A percentile compares a stretch with the other conserved stretches of the same genome.
phyloP scores from a whole-genome alignment of 441 rosid genomes.

The Aleurites moluccanus region DNA sequence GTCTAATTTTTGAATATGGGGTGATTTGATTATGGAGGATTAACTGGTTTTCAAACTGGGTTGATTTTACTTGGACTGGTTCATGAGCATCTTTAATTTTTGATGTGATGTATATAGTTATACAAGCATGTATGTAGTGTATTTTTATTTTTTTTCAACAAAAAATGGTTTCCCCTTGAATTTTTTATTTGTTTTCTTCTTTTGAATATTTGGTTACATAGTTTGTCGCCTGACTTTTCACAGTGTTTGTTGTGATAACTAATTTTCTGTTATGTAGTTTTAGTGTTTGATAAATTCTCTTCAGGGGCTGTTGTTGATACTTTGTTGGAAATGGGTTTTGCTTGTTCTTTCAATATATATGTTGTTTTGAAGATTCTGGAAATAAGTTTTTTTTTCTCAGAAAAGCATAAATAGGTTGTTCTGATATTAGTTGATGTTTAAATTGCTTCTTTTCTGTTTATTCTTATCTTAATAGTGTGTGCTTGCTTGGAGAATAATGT shows the following conservation, averaged over 20 bases:
- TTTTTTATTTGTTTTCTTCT: background rate
- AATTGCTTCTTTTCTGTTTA: background rate
- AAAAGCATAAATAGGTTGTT: background rate
- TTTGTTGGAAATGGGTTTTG: too few relatives aligned
- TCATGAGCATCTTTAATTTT: conserved; percentile 1
- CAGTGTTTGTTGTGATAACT: background rate
- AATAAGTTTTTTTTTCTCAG: background rate
- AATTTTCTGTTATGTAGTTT: background rate
- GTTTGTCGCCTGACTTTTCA: too few relatives aligned
- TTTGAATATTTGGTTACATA: too few relatives aligned
- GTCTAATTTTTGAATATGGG: background rate
- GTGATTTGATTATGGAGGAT: background rate
- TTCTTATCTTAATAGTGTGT: background rate
- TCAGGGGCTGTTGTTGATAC: background rate
- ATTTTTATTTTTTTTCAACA: too few relatives aligned
- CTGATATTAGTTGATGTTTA: background rate
- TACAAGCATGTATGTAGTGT: background rate
- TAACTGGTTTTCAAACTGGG: background rate
- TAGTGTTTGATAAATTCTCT: background rate
- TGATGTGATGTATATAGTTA: background rate
- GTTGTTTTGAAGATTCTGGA: background rate
- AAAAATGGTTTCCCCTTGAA: background rate
- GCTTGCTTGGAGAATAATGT: too few relatives aligned
- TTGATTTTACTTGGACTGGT: conserved; percentile 1
- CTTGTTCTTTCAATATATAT: background rate